Base-by-base conservation (phyloP, 345 rosid genomes). In the Rhodomyrtus tomentosa region DNA sequence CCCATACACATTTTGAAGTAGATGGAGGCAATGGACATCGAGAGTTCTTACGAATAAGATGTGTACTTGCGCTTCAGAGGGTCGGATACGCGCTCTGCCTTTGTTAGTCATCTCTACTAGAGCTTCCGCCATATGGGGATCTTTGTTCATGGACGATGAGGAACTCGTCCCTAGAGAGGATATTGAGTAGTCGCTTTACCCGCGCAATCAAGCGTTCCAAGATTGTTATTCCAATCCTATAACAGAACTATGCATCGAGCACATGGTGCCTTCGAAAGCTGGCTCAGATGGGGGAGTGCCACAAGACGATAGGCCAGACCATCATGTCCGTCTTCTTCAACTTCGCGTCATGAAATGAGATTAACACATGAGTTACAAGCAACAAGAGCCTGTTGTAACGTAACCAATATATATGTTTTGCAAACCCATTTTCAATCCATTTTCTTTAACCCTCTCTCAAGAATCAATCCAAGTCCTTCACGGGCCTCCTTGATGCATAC, bases 41-140 rank as follows among this genome's bases (percentile, higher is more conserved):
- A 11, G 62, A 27, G n/a, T n/a, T 25, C 62, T 56, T 48, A 48
- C 50, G 10, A 48, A 48, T 48, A 48, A 12, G 50, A 48, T 3
- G 3, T 56, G 62, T 55, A 10, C 2, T 56, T 56, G 29, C 5
- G 32, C 68, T n/a, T 56, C 32, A 56, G 15, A 0, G 32, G 16
- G n/a, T 14, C 0, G 15, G 32, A 55, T 55, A 2, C 3, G 25
- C 3, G 0, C 16, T 5, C 0, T 0, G 62, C 3, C 62, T 55
- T 55, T 5, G 32, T 55, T 6, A 3, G 3, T 55, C 62, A 25
- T 55, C 62, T 55, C 16, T 1, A 11, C 62, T 6, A 0, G 4
- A 55, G 62, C 68, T 29, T 56, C 68, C 8, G 1, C 3, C 16
- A 5, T 0, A 14, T 14, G 62, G 62, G 27, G 32, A 11, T 25